phyloP scores from a whole-genome alignment of 306 rosid genomes.

The Gastrolobium bilobum region DNA sequence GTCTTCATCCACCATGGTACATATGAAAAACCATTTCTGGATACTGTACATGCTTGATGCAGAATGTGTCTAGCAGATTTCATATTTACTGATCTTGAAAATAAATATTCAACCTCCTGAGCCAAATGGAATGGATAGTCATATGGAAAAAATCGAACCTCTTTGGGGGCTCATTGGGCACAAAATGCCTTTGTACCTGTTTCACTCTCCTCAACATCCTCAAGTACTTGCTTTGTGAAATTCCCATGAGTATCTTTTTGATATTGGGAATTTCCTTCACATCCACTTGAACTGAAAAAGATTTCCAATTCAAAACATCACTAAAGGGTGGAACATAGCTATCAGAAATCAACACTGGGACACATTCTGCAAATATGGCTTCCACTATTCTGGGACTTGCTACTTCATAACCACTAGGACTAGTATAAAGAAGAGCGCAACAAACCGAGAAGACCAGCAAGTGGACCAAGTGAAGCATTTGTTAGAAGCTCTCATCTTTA shows the following conservation, averaged over 20 bases:
- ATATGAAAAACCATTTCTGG: slow-evolving; percentile 21
- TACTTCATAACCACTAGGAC: slow-evolving; percentile 56
- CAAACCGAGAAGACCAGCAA: slow-evolving; percentile 24
- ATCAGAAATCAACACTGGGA: slow-evolving; percentile 69
- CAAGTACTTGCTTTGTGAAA: slow-evolving; percentile 58
- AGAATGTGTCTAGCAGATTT: slow-evolving; percentile 12
- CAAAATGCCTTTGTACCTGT: slow-evolving; percentile 69
- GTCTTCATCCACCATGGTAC: not conserved
- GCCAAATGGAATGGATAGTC: slow-evolving; percentile 74
- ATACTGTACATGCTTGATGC: slow-evolving; percentile 2
- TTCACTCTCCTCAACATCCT: slow-evolving; percentile 58
- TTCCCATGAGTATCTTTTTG: slow-evolving; percentile 62
- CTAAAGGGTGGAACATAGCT: slow-evolving; percentile 65
- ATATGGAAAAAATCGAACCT: slow-evolving; percentile 67
- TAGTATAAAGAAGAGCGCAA: slow-evolving; percentile 30
- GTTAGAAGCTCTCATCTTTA: slow-evolving; percentile 41
- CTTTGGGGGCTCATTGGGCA: slow-evolving; percentile 64
- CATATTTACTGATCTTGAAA: slow-evolving; percentile 46
- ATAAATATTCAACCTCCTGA: slow-evolving; percentile 61
- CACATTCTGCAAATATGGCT: slow-evolving; percentile 70
- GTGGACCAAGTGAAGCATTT: slow-evolving; percentile 28
- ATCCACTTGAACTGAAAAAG: slow-evolving; percentile 60
- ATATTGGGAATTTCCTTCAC: slow-evolving; percentile 64
- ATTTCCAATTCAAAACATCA: slow-evolving; percentile 66
- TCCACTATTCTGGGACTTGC: slow-evolving; percentile 72